A percentile compares a stretch with the other conserved stretches of the same genome.
These are phyloP conservation scores for Pseudogymnoascus sp. DNA, from an alignment of 2,329 filamentous ascomycete species.

Conservation along the genomic window DNA sequence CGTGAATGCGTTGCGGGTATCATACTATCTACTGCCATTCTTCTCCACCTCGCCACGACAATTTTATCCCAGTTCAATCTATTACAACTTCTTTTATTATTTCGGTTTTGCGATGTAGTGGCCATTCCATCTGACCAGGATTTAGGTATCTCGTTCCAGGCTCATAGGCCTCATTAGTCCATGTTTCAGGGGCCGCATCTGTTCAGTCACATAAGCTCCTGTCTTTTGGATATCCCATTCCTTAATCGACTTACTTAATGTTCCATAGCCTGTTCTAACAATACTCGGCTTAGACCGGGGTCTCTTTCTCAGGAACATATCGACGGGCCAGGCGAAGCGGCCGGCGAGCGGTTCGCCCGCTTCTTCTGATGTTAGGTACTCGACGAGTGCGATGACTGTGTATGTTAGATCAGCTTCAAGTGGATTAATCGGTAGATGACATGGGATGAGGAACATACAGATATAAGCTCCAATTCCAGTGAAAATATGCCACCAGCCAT, in stretches of 20 bases:
- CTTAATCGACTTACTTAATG: neutral
- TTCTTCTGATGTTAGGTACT: conserved; percentile 28
- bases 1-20: neutral
- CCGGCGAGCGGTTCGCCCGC: conserved; percentile 21
- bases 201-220: neutral
- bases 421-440: neutral
- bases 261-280: neutral
- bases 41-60: neutral
- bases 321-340: conserved; percentile 25
- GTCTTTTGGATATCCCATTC: neutral
- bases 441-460: conserved; percentile 16
- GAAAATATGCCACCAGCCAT: conserved; percentile 57
- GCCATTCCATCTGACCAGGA: neutral
- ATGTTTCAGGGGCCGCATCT: neutral
- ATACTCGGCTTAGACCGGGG: neutral
- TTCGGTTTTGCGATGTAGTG: neutral
- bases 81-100: neutral
- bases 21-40: neutral
- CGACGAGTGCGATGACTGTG: conserved; percentile 26
- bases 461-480: conserved; percentile 45
- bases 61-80: neutral
- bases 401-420: conserved; percentile 12
- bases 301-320: neutral
- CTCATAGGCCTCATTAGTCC: neutral
- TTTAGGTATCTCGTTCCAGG: neutral